These are phyloP conservation scores for Dissophora ornata DNA, from an alignment of 192 early-diverging fungal species.

Conservation along the genomic window DNA sequence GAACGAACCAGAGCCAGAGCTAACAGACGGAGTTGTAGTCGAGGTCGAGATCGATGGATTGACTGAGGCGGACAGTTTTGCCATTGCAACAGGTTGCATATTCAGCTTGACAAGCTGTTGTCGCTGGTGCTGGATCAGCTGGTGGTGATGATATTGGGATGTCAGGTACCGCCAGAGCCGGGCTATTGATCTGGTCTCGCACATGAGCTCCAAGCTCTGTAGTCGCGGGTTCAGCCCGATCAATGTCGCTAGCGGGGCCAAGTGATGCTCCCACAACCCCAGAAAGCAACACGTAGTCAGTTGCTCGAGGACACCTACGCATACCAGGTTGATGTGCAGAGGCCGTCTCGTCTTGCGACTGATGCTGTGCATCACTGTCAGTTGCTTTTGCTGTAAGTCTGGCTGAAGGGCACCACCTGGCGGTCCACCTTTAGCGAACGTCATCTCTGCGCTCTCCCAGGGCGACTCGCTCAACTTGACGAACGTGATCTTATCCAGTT, in stretches of 20 bases:
- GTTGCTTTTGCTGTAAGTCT: neutral
- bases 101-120: neutral
- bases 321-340: neutral
- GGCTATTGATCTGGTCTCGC: constrained; percentile 17
- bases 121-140: neutral
- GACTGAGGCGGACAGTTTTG: neutral
- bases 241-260: neutral
- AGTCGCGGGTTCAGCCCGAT: constrained; percentile 10
- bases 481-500: constrained; percentile 8
- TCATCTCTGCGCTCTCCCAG: constrained; percentile 16
- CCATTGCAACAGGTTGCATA: too few species aligned
- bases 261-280: constrained; percentile 18
- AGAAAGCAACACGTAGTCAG: constrained; percentile 8
- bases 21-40: neutral
- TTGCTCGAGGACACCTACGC: constrained; percentile 9
- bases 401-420: neutral
- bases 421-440: constrained; percentile 1
- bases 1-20: too few species aligned
- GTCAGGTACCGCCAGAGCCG: constrained; percentile 19
- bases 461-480: constrained; percentile 23
- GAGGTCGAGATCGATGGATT: neutral
- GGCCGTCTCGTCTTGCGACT: constrained; percentile 6
- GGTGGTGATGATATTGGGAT: constrained; percentile 1
- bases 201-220: constrained; percentile 17
- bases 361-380: neutral